Base-by-base conservation (phyloP, 176 grass and related monocot species). In the Puya raimondii region DNA sequence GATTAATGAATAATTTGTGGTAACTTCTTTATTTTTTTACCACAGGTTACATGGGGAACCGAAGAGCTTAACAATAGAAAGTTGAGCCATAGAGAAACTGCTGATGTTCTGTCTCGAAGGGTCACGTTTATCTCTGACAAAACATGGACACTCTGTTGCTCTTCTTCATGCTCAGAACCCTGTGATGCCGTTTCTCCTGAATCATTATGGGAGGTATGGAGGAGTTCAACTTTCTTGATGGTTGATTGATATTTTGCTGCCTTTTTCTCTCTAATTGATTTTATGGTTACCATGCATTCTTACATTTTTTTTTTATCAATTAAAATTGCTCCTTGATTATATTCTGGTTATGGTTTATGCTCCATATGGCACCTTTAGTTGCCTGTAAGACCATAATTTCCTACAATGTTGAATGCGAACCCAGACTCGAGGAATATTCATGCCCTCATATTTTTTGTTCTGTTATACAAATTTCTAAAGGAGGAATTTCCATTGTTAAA, bases 151-250 rank as follows among this genome's bases (percentile, higher is more conserved):
- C 66, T 85, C 85, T 78, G 65, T 69, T 97, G 84, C 51, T 73
- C 51, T 82, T 88, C 81, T 2, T 87, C 87, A 65, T 82, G 79
- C 59, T 67, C 64, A 14, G 79, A 77, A 63, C 53, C 80, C 15
- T 84, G 49, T 48, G 68, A 75, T 70, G 33, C 16, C 65, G 77
- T 87, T 72, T 83, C 87, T 61, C 84, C 94, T 58, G 74, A 93
- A 66, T 85, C 82, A 73, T 85, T 97, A 69, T 97, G 94, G 94
- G 89, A 97, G 89, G 94, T 97, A 61, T 61, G 56, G 8, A 57
- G 53, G 7, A 57, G 56, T 18, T 61, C 21, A 10, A 16, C 5
- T 61, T 61, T 21, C 21, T 20, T 61, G 21, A 61, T 10, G 5
- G 5, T 7, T 67, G 27, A 7, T 66, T 47, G 26, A 47, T 67